Evolutionary conservation across 1,284 basidiomycete genomes (phyloP), one percentile per base, ranked within the genome.

Genomic region (Pseudozyma flocculosa): DNA sequence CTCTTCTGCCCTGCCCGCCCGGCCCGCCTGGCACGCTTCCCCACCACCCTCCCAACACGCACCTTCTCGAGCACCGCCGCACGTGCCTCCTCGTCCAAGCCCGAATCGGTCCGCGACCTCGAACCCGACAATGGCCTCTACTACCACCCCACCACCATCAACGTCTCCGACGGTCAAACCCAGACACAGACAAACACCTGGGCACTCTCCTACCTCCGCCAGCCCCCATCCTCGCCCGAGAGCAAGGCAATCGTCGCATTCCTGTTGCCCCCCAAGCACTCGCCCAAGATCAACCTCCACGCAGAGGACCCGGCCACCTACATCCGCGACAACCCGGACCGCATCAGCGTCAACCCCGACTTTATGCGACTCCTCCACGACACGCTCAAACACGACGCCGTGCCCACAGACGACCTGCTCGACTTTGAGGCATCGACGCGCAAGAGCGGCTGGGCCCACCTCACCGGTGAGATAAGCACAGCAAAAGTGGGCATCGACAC

Each of bases 391-490:
- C 52, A 54, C 37, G 49, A 72, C 15, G 53, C 65, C 8, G 66
- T 73, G 1, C 51, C 64, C 8, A 32, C 70, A 26, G 75, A 77
- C 43, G 67, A 65, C 13, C 43, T 65, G 40, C 54, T 77, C 22
- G 44, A 59, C 11, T 67, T 70, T 34, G 75, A 77, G 40, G 75
- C 75, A 0, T 39, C 53, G 5, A 61, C 67, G 34, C 48, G 75
- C 11, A 51, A 56, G 40, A 68, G 67, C 26, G 75, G 75, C 3
- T 77, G 70, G 68, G 70, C 70, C 22, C 75, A 77, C 46, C 39
- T 76, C 15, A 67, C 56, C 34, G 67, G 61, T 60, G 50, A 40
- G 56, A n/a, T n/a, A n/a, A n/a, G n/a, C n/a, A n/a, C n/a, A n/a
- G n/a, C n/a, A 45, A 11, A 17, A 30, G 23, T 15, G 32, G 13